Base-by-base conservation (phyloP, 352 stramenopile species). In the Phytophthora litchii region DNA sequence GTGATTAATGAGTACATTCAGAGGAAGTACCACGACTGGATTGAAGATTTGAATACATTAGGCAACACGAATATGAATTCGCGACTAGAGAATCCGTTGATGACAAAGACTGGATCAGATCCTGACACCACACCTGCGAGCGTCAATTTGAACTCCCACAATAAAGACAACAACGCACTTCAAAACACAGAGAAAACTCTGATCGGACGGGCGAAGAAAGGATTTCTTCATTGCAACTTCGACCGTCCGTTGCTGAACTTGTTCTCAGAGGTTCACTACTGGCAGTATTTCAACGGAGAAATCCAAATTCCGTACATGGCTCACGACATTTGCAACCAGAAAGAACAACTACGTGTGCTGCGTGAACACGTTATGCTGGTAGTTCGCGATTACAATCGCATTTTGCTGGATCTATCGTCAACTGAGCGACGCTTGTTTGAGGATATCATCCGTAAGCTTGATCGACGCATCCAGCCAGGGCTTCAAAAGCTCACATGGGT, bases 281-380 rank as follows among this genome's bases (percentile, higher is more conserved):
- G 88, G 89, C 86, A 95, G 65, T 92, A 89, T 38, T 96, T 96
- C 52, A 92, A 94, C 44, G 89, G 92, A n/a, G 91, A 97, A 62
- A 83, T 98, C 49, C 84, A 95, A 51, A 97, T 98, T 38, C 95
- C 95, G 17, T 98, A 98, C 72, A 89, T 96, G 60, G 95, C 95
- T 2, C 91, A 98, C 50, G 94, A 98, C 54, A 97, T 98, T 42
- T 98, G 88, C 60, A 98, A 97, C 57, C 89, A 98, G 55, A 92
- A 94, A 62, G 88, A 96, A 52, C 89, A 97, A 43, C 64, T 98
- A 2, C 87, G 92, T 5, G 76, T 97, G 16, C 70, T 97, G 34
- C 76, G 92, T 12, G 95, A 98, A 53, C 88, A 98, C 40, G 93
- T 98, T 3, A 97, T 98, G 89, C 80, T 97, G 0, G 89, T 98